Evolutionary conservation across 1,284 basidiomycete genomes (phyloP), one percentile per base, ranked within the genome.

Genomic region (Trichosporon ovoides): DNA sequence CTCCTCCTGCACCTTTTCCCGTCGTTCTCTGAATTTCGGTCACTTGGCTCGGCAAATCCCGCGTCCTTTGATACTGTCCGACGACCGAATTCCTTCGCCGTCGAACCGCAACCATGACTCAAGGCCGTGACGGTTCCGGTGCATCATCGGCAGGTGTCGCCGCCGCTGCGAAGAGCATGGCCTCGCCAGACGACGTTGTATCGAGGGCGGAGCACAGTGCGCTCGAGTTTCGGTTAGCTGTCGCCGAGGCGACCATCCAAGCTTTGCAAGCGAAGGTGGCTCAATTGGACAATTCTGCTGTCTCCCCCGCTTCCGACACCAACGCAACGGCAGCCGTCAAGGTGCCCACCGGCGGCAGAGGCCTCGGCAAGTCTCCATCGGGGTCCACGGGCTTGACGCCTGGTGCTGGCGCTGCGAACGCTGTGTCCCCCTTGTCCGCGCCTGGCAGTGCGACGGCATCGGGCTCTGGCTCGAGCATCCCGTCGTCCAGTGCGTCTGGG

Each of bases 251-350:
- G 0, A 64, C 72, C 9, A 57, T 76, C 34, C 43, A 62, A 0
- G 52, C 64, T 2, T 63, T 76, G n/a, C 69, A 71, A 18, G 48
- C 65, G 5, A 71, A 76, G 57, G 73, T 76, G 50, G 60, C 63
- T 9, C 61, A 66, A 19, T 62, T 76, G 3, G 56, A 35, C 38
- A 24, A 24, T n/a, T 9, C 37, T 7, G 14, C 37, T 14, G 12
- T 18, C 5, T n/a, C n/a, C 11, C 12, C 40, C 16, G 20, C 40
- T 13, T 46, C 40, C 11, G 40, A 48, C 28, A 31, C 28, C 5
- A 31, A 31, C 9, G 28, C 28, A 9, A 31, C 28, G 28, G 5
- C 28, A 38, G 37, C 37, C 37, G 18, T 18, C 43, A 48, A n/a
- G 28, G 43, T 24, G 43, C 11, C 43, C 22, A 22, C 43, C 43